Evolutionary conservation across 192 early-diverging fungal species (phyloP).

Genomic region (Podila verticillata): DNA sequence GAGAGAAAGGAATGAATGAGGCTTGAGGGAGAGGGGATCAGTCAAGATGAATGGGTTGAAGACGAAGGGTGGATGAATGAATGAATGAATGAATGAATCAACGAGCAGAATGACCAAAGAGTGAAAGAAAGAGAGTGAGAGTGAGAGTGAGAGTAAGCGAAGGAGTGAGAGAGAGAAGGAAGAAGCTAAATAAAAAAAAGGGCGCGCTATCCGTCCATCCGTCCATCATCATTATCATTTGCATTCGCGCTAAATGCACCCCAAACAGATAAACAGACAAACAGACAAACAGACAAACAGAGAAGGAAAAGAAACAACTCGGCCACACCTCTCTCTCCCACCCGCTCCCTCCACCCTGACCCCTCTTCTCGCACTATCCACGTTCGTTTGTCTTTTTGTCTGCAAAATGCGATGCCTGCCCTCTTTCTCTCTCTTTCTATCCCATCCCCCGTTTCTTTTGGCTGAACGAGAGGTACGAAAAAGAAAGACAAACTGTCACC

Average conservation of each 20-base stretch:
- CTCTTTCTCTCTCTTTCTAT: too few species aligned
- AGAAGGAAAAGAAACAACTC: background rate
- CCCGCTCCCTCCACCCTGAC: too few species aligned
- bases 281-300: background rate
- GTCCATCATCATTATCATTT: too few species aligned
- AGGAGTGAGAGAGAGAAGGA: background rate
- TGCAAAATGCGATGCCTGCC: too few species aligned
- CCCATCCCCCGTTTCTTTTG: too few species aligned
- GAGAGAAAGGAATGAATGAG: background rate
- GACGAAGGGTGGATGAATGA: background rate
- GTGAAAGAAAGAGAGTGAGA: slow-evolving; percentile 1
- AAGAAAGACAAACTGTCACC: too few species aligned
- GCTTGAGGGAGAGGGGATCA: background rate
- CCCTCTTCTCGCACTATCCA: too few species aligned
- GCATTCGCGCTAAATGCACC: too few species aligned
- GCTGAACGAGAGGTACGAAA: too few species aligned
- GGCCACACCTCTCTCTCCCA: too few species aligned
- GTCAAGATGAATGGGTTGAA: background rate
- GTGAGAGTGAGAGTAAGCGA: background rate
- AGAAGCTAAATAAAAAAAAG: slow-evolving; percentile 3
- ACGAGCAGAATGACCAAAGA: background rate
- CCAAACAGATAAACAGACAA: background rate
- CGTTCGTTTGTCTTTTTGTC: too few species aligned
- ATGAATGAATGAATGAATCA: background rate
- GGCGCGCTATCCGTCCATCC: background rate